These are phyloP conservation scores for Alternaria metachromatica DNA, from an alignment of 2,329 filamentous ascomycete genomes.

Conservation along the genomic window DNA sequence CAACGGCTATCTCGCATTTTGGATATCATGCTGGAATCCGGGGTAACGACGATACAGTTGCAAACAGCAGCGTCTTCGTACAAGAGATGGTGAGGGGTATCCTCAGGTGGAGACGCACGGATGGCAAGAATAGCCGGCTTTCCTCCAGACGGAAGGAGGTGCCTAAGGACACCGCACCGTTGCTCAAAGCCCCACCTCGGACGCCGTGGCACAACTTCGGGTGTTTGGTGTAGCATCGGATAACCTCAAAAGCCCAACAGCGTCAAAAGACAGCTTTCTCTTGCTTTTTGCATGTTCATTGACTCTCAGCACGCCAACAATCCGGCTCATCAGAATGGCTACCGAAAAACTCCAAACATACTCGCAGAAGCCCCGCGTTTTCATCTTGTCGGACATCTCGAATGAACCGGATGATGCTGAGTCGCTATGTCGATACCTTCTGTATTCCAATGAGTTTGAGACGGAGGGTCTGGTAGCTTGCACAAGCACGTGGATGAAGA, in stretches of 20 bases:
- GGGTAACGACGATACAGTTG: neutral
- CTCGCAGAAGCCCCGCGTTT: constrained; percentile 47
- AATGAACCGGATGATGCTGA: constrained; percentile 51
- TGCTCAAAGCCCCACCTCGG: constrained; percentile 19
- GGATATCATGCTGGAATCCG: neutral
- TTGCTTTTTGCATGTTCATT: neutral
- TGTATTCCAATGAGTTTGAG: constrained; percentile 49
- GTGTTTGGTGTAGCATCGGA: constrained; percentile 22
- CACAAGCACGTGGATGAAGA: constrained; percentile 51
- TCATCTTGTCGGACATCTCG: constrained; percentile 50
- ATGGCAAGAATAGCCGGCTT: constrained; percentile 22
- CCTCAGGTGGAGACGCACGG: neutral
- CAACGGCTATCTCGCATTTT: neutral
- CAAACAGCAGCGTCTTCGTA: neutral
- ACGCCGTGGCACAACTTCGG: constrained; percentile 26
- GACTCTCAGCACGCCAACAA: neutral
- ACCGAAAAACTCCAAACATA: constrained; percentile 35
- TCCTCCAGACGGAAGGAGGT: constrained; percentile 21
- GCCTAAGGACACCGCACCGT: constrained; percentile 21
- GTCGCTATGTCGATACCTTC: constrained; percentile 47
- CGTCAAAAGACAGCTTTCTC: constrained; percentile 7
- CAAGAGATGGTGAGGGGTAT: neutral
- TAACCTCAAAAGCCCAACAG: constrained; percentile 22
- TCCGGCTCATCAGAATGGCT: constrained; percentile 26
- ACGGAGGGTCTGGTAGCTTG: constrained; percentile 50